Evolutionary conservation across 2,329 filamentous ascomycete genomes (phyloP).

Genomic region (Trichoderma semiorbis): DNA sequence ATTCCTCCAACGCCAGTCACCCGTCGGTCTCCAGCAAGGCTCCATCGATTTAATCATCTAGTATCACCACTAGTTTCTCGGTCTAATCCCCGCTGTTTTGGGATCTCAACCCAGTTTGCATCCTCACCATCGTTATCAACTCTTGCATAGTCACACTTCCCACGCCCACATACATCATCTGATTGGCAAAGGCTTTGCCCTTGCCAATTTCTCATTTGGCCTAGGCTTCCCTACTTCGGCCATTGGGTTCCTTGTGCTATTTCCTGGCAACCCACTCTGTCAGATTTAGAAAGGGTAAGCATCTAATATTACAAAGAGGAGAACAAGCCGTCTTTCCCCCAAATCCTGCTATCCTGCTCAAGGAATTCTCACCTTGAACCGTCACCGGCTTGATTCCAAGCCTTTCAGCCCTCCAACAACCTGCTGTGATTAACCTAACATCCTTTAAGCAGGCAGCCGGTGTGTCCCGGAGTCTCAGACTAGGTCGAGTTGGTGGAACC

Average conservation of each 20-base stretch:
- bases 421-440: background rate
- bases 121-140: background rate
- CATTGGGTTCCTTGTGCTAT: background rate
- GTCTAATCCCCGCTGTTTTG: constrained; percentile 4
- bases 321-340: background rate
- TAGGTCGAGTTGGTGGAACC: constrained; percentile 12
- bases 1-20: constrained; percentile 16
- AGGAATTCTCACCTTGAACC: background rate
- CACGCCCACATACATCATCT: background rate
- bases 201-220: background rate
- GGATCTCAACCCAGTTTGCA: constrained; percentile 6
- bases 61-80: background rate
- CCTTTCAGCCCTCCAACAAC: background rate
- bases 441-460: background rate
- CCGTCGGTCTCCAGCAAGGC: constrained; percentile 12
- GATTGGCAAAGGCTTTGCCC: constrained; percentile 1
- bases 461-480: background rate
- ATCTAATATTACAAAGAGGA: background rate
- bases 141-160: background rate
- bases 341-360: background rate
- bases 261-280: constrained; percentile 8
- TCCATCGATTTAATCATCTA: constrained; percentile 12
- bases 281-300: constrained; percentile 13
- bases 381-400: background rate
- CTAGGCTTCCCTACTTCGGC: background rate